Conservation (phyloP, 441 rosid species). For the Pelargonium cotyledonis region DNA sequence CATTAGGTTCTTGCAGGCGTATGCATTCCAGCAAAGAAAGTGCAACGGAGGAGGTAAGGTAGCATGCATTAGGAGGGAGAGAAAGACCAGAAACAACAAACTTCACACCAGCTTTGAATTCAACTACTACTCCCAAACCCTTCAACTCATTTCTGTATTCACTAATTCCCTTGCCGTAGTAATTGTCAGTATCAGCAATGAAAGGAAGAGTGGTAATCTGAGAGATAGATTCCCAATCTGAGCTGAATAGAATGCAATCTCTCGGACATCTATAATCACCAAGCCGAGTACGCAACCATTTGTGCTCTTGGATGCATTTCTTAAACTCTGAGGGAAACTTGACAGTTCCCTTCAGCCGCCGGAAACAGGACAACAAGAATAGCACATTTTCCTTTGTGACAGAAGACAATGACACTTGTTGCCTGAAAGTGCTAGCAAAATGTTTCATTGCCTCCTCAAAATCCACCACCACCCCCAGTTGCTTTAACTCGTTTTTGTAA, state of each 20-base stretch:
- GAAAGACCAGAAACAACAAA: conserved; percentile 35
- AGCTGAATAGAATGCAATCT: conserved; percentile 48
- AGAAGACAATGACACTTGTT: conserved; percentile 28
- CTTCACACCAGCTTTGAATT: conserved; percentile 40
- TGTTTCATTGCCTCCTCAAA: conserved; percentile 39
- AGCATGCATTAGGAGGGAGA: conserved; percentile 29
- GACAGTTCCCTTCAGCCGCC: conserved; percentile 23
- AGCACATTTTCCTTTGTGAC: conserved; percentile 30
- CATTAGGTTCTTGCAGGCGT: conserved; percentile 22
- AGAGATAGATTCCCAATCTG: conserved; percentile 49
- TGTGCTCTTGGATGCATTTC: conserved; percentile 27
- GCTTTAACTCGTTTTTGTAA: conserved; percentile 37
- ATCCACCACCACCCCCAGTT: conserved; percentile 41
- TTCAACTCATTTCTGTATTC: conserved; percentile 41
- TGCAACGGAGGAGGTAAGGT: conserved; percentile 28
- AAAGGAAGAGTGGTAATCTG: conserved; percentile 50
- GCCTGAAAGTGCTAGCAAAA: conserved; percentile 35
- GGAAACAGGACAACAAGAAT: conserved; percentile 44
- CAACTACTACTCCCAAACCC: conserved; percentile 35
- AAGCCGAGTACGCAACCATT: conserved; percentile 54
- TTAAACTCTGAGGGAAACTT: conserved; percentile 31
- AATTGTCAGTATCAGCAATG: conserved; percentile 41
- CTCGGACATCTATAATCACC: conserved; percentile 46
- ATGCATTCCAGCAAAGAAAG: conserved; percentile 46
- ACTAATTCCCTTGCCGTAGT: conserved; percentile 37